Base-by-base conservation (phyloP, 352 stramenopile species). In the Blastocystis sp. region DNA sequence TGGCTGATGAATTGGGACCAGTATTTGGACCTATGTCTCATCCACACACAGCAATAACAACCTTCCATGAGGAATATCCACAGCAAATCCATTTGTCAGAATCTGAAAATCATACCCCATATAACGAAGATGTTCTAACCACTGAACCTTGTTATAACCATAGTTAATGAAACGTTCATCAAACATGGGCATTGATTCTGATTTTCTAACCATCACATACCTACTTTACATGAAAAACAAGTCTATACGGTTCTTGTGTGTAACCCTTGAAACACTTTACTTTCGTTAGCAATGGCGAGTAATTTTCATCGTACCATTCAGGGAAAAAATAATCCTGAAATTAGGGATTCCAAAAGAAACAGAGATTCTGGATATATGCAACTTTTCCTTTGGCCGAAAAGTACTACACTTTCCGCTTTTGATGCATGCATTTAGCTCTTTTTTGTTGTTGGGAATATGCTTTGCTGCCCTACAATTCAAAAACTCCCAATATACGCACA, bases 111-210 rank as follows among this genome's bases (percentile, higher is more conserved):
- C 62, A 43, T 55, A 88, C 34, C 77, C 77, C 2, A 88, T 39
- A 20, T 8, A 88, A 7, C 77, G 77, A 29, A 88, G 56, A 47
- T 88, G 77, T 39, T 88, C 77, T 39, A 88, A 54, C 77, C 77
- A 88, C 26, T 88, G 77, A 20, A 88, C 77, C 56, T 88, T 88
- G 66, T 88, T 88, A 20, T 88, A 88, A 5, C 77, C 77, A 41
- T 88, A 88, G 55, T 88, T 88, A 9, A 88, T 34, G 34, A 88
- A 88, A 18, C 77, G 77, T 39, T 88, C 77, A 47, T 88, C 77
- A 43, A 88, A 88, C 29, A n/a, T 26, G 18, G 77, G 77, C 55
- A 88, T 26, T 7, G 55, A 41, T 2, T 4, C 1, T 13, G 29
- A n/a, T 61, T 76, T 77, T 13, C 41, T 26, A 15, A 88, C 77